phyloP scores from a whole-genome alignment of 78 protist species.

The Fonticula alba region DNA sequence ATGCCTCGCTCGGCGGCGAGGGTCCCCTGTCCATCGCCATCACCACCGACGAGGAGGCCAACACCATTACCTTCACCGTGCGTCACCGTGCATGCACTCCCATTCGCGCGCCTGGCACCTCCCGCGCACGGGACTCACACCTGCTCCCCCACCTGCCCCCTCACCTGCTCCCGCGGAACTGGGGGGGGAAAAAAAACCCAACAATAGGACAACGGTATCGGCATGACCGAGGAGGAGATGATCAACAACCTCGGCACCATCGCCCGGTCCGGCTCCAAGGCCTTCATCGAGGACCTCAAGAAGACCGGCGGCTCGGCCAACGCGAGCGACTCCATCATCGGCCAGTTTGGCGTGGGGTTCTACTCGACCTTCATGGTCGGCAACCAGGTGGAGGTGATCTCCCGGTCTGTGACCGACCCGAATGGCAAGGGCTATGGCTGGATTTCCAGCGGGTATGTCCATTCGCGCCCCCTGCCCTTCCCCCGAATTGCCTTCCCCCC shows the following conservation, averaged over 20 bases:
- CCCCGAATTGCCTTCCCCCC: too few species aligned
- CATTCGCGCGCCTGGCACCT: too few species aligned
- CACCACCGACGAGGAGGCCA: slow-evolving; percentile 1
- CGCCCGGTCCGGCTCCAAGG: slow-evolving; percentile 58
- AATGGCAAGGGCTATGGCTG: slow-evolving; percentile 23
- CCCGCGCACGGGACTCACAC: too few species aligned
- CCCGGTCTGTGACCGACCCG: slow-evolving; percentile 1
- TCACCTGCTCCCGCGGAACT: too few species aligned
- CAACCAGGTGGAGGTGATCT: slow-evolving; percentile 31
- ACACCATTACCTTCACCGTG: neutral
- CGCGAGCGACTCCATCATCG: slow-evolving; percentile 16
- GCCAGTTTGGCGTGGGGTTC: slow-evolving; percentile 98
- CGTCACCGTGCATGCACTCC: too few species aligned
- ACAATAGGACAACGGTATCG: slow-evolving; percentile 87
- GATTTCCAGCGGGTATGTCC: slow-evolving; percentile 22
- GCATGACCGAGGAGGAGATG: slow-evolving; percentile 83
- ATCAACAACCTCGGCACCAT: slow-evolving; percentile 81
- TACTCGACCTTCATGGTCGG: slow-evolving; percentile 90
- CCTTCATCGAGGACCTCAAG: slow-evolving; percentile 4
- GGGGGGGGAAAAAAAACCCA: too few species aligned
- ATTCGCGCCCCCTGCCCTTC: too few species aligned
- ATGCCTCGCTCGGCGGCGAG: too few species aligned
- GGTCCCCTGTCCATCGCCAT: neutral
- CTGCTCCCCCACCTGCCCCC: too few species aligned
- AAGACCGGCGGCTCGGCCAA: slow-evolving; percentile 19